Evolutionary conservation across 176 grass and related monocot genomes (phyloP).

Genomic region (Calamus simplicifolius): DNA sequence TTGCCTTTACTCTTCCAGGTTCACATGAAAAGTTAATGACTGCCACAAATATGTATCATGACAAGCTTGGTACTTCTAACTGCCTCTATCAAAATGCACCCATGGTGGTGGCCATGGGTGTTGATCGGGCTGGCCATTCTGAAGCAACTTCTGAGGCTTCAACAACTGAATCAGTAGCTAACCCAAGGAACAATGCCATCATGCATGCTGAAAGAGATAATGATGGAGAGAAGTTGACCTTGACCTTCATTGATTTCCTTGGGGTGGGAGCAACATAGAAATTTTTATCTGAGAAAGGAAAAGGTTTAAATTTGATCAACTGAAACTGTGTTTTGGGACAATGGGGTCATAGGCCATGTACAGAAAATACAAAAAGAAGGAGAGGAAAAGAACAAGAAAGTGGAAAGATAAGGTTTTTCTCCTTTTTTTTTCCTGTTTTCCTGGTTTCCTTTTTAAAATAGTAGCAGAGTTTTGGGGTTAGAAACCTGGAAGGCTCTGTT

Average conservation of each 20-base stretch:
- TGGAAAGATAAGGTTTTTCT: no score
- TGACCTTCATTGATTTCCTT: slow-evolving; percentile 27
- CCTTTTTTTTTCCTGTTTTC: no score
- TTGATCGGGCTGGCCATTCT: slow-evolving; percentile 7
- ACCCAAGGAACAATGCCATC: background rate
- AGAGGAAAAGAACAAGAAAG: no score
- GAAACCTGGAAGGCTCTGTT: no score
- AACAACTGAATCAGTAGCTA: slow-evolving; percentile 3
- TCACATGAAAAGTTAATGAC: background rate
- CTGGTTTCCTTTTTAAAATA: no score
- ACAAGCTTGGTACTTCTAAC: background rate
- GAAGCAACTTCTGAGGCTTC: background rate
- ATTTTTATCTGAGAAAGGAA: no score
- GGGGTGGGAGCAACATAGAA: slow-evolving; percentile 22
- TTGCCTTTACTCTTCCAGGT: background rate
- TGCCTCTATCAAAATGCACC: background rate
- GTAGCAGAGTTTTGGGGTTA: no score
- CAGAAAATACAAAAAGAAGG: no score
- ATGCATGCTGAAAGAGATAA: slow-evolving; percentile 2
- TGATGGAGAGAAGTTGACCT: background rate
- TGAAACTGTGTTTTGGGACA: no score
- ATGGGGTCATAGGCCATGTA: no score
- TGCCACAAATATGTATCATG: slow-evolving; percentile 3
- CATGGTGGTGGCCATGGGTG: background rate
- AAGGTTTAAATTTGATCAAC: no score